Percentiles rank a stretch among this genome's conserved stretches.
phyloP scores from a whole-genome alignment of 345 rosid species.

The Geranium brycei region DNA sequence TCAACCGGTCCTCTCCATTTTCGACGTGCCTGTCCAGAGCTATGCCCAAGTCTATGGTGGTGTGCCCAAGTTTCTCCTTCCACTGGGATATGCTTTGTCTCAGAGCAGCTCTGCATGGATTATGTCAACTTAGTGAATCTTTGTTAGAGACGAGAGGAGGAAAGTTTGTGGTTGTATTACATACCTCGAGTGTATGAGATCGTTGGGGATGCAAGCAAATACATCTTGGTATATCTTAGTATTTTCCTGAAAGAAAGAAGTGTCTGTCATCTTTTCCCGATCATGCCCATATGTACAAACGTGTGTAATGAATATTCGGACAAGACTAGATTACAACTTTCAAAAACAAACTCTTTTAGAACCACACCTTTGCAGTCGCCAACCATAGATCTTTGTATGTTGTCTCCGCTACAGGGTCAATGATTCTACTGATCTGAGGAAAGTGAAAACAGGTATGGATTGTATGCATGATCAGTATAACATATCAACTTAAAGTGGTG shows the following conservation, averaged over 20 bases:
- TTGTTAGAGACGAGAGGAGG: neutral
- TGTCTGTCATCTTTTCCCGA: neutral
- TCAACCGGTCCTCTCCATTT: conserved; percentile 33
- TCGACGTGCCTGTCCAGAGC: conserved; percentile 37
- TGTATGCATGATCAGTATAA: neutral
- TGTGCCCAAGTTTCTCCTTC: conserved; percentile 60
- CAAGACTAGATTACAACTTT: too few relatives aligned
- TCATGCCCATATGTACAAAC: too few relatives aligned
- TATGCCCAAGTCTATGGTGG: conserved; percentile 71
- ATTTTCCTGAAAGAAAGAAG: conserved; percentile 28
- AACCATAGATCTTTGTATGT: conserved; percentile 64
- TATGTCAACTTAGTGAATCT: neutral
- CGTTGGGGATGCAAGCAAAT: conserved; percentile 77
- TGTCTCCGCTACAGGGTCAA: conserved; percentile 54
- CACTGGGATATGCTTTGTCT: conserved; percentile 41
- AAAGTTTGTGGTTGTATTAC: neutral
- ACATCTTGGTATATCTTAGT: conserved; percentile 54
- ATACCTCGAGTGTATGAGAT: conserved; percentile 61
- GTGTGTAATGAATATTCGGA: too few relatives aligned
- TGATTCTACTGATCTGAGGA: conserved; percentile 38
- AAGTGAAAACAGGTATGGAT: neutral
- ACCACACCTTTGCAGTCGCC: conserved; percentile 51
- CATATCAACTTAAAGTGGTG: neutral
- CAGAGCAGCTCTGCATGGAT: conserved; percentile 40
- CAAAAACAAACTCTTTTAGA: too few relatives aligned